Evolutionary conservation across 78 protist genomes (phyloP).

Genomic region (Guillardia theta): DNA sequence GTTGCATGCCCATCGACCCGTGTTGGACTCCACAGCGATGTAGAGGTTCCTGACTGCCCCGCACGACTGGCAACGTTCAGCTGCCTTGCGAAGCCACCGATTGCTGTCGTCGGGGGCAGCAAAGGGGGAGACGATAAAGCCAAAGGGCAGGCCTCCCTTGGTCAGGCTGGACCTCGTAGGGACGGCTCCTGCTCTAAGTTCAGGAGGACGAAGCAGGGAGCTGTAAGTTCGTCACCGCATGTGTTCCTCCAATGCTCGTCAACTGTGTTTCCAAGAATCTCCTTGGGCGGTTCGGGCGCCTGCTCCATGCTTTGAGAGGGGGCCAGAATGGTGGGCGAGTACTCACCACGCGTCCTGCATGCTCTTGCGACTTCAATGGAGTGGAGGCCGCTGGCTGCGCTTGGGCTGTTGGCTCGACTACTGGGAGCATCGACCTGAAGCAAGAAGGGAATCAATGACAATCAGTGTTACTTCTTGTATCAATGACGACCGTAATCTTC

Average conservation of each 20-base stretch:
- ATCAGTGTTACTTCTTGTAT: no score
- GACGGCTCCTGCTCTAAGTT: not conserved
- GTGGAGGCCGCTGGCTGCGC: no score
- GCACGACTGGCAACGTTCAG: not conserved
- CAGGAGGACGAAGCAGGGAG: not conserved
- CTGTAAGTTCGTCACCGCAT: not conserved
- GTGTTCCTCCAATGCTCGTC: not conserved
- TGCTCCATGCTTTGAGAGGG: no score
- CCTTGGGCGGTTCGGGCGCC: not conserved
- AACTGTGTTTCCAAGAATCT: not conserved
- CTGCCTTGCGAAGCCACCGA: not conserved
- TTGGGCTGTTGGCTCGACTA: no score
- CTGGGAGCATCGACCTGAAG: no score
- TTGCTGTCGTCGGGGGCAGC: not conserved
- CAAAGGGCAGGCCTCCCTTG: not conserved
- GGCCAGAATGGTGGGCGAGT: no score
- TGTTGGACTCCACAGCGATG: not conserved
- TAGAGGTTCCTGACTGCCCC: conserved; percentile 17
- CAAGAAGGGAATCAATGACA: no score
- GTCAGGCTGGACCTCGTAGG: not conserved
- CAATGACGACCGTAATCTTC: no score
- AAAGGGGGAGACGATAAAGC: not conserved
- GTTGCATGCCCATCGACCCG: not conserved
- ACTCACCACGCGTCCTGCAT: no score
- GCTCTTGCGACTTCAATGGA: no score